Conservation (phyloP, 2,329 filamentous ascomycete genomes). For the Penicillium brasilianum region DNA sequence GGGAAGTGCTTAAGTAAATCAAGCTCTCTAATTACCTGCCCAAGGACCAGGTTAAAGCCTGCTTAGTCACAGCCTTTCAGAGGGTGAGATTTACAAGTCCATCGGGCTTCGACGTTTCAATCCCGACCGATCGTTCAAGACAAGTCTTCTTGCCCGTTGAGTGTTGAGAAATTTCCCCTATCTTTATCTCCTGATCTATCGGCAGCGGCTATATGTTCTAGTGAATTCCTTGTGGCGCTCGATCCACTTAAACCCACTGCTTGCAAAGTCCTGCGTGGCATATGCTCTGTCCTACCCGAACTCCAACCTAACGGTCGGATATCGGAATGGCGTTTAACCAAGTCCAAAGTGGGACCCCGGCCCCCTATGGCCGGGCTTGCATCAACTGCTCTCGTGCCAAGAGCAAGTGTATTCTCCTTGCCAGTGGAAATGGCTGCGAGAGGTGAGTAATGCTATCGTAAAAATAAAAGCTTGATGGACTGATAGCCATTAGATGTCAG, state of each 20-base stretch:
- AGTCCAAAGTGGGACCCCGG: conserved; percentile 25
- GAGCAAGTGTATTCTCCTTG: conserved; percentile 51
- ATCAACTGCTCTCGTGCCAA: conserved; percentile 52
- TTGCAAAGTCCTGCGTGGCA: neutral
- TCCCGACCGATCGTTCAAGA: conserved; percentile 12
- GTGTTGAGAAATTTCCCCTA: conserved; percentile 1
- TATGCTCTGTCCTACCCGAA: conserved; percentile 7
- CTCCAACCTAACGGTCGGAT: conserved; percentile 12
- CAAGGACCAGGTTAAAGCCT: neutral
- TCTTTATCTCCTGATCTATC: neutral
- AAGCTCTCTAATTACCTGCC: too few species aligned
- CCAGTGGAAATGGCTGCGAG: conserved; percentile 33
- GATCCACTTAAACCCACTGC: neutral
- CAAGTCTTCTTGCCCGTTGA: conserved; percentile 4
- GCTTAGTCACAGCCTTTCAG: conserved; percentile 1
- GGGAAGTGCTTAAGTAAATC: too few species aligned
- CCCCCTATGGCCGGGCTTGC: conserved; percentile 49
- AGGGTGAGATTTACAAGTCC: neutral
- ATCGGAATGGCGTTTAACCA: conserved; percentile 22
- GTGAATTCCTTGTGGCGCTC: conserved; percentile 11
- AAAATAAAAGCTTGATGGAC: neutral
- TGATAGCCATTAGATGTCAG: conserved; percentile 45
- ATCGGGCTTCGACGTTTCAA: conserved; percentile 20
- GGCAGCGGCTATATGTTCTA: conserved; percentile 5
- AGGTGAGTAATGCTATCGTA: conserved; percentile 26